A percentile compares a stretch with the other conserved stretches of the same genome.
Evolutionary conservation across 2,329 filamentous ascomycete genomes (phyloP).

Genomic region (Fusarium caatingaense): DNA sequence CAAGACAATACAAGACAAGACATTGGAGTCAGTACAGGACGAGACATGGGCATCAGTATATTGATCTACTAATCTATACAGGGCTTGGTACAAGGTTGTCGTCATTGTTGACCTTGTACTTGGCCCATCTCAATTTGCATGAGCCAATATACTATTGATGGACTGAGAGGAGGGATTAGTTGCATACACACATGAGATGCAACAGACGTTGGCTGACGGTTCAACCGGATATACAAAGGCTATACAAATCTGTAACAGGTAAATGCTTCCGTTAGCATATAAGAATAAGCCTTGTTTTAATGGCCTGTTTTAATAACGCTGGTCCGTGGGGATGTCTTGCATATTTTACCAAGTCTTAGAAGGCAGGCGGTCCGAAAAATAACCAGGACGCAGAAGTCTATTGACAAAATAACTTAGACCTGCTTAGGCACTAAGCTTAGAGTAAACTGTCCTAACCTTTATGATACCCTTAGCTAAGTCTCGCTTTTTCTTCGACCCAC

Average conservation of each 20-base stretch:
- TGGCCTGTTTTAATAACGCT: background rate
- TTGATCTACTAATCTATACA: background rate
- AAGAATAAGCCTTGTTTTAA: background rate
- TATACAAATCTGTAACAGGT: background rate
- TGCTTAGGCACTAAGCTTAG: too few relatives aligned
- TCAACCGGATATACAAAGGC: background rate
- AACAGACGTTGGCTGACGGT: too few relatives aligned
- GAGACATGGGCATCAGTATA: background rate
- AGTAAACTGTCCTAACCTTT: too few relatives aligned
- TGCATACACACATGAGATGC: too few relatives aligned
- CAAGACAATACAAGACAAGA: conserved; percentile 15
- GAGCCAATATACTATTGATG: background rate
- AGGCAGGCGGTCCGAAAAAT: too few relatives aligned
- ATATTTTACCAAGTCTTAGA: background rate
- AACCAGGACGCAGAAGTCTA: too few relatives aligned
- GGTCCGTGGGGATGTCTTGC: background rate
- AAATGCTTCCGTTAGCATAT: background rate
- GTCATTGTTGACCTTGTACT: background rate
- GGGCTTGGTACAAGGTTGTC: conserved; percentile 11
- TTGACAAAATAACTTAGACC: too few relatives aligned
- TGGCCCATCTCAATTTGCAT: background rate
- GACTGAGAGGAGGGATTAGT: too few relatives aligned
- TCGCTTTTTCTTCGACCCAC: too few relatives aligned
- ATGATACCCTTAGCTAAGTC: too few relatives aligned
- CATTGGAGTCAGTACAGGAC: background rate